Evolutionary conservation across 805 yeast species (phyloP), one percentile per base, ranked within the genome.

Genomic region (Brettanomyces nanus): DNA sequence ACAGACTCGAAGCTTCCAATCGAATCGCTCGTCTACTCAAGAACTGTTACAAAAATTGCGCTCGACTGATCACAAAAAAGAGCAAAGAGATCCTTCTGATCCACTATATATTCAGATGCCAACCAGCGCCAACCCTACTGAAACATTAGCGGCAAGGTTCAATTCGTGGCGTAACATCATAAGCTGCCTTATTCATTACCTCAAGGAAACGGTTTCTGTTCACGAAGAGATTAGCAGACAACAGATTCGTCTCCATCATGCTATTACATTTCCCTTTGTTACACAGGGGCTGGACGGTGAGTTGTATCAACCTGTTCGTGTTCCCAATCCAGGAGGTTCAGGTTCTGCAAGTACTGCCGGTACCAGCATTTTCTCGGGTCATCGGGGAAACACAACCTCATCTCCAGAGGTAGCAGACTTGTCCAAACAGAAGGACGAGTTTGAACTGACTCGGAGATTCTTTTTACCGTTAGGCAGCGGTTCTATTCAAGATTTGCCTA

Each of bases 151-250:
- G 2, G 70, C 75, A 21, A 68, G 97, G 45, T 89, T 90, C 57
- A 71, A 78, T 35, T 81, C 94, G 3, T 90, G 97, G 96, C 68
- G 95, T 41, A 70, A 73, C 29, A 75, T 89, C 39, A 77, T 87
- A 40, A 76, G 78, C 44, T 80, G 90, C 26, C 62, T 90, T 39
- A 69, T 85, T 17, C 74, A 71, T 33, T 90, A 90, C 53, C 66
- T 90, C 45, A 74, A 73, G 44, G 95, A 87, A 52, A 79, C 77
- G 28, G 86, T 85, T 7, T 72, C 83, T 11, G 89, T 85, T 40
- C 92, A 87, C 55, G 96, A 89, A 58, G 95, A 89, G 54, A 73
- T 85, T 14, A 78, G 84, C 26, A 75, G 95, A 42, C 95, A 85
- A 52, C 92, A 85, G 47, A 61, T 80, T 36, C 66, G 95, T 36